Evolutionary conservation across 2,329 filamentous ascomycete species (phyloP), one percentile per base, ranked within the genome.

Genomic region (Cucurbitaria berberidis): DNA sequence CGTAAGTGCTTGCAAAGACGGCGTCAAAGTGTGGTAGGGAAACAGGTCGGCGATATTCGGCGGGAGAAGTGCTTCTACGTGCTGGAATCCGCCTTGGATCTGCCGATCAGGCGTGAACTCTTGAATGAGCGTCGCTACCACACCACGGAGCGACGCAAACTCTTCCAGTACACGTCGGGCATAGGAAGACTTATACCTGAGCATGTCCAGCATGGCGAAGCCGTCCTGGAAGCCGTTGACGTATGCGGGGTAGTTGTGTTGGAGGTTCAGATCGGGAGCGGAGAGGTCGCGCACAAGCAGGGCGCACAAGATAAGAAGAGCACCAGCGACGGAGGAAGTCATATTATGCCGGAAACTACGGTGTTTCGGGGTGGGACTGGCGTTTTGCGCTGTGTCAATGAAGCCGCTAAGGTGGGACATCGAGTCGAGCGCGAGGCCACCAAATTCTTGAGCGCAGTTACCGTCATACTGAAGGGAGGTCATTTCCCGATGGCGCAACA

Each of bases 111-210:
- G 19, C 6, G 36, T 15, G 15, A 22, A 24, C 21, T 39, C 36
- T 24, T 39, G 19, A 22, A 39, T 22, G 42, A 21, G 26, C 30
- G 4, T 38, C n/a, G 41, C 44, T 1, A 68, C 58, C 0, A 61
- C 35, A 3, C 42, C 26, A 11, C 64, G 5, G 7, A 69, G 48
- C 4, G 44, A 38, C 1, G 51, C 55, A 10, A 69, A 68, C 24
- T 72, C 69, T 1, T 45, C 46, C 4, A 59, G 40, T 11, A 71
- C 62, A 6, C 66, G 60, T 11, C 57, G 57, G 2, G 68, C 68
- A 15, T 66, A 53, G 3, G 48, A 42, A 11, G 59, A 50, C 3
- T 51, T 46, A 13, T 40, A 22, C 5, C 64, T 55, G 3, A 70
- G 36, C 21, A 57, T 52, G 2, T 55, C 48, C 8, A 73, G 41